Evolutionary conservation across 495 filamentous ascomycete species (phyloP).

Genomic region (Daldinia caldariorum): DNA sequence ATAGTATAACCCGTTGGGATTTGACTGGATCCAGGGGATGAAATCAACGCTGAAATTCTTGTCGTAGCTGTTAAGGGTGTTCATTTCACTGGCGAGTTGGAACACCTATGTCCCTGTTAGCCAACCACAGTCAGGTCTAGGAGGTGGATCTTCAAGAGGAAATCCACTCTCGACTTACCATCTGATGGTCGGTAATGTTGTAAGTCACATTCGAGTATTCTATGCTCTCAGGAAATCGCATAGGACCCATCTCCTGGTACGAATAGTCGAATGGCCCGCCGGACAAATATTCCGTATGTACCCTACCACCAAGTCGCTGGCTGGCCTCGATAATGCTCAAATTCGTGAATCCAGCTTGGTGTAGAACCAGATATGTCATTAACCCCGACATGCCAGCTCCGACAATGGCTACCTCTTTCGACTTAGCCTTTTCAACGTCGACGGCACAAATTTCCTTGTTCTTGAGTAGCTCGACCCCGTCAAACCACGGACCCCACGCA

Average conservation of each 20-base stretch:
- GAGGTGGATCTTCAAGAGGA: constrained; percentile 47
- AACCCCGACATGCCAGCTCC: constrained; percentile 76
- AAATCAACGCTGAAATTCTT: constrained; percentile 69
- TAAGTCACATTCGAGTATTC: constrained; percentile 63
- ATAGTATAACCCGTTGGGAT: constrained; percentile 62
- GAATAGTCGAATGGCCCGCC: constrained; percentile 71
- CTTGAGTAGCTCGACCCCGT: constrained; percentile 70
- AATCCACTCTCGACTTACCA: constrained; percentile 55
- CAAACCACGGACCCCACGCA: constrained; percentile 73
- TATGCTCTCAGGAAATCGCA: constrained; percentile 69
- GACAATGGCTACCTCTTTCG: constrained; percentile 68
- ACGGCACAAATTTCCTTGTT: constrained; percentile 61
- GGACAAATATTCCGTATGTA: constrained; percentile 70
- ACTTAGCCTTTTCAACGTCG: constrained; percentile 64
- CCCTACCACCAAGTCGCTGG: constrained; percentile 59
- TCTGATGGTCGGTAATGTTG: constrained; percentile 65
- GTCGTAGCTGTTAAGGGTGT: constrained; percentile 63
- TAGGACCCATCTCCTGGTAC: constrained; percentile 81
- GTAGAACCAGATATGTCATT: constrained; percentile 60
- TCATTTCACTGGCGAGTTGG: constrained; percentile 68
- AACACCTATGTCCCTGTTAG: constrained; percentile 54
- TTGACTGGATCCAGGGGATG: constrained; percentile 69
- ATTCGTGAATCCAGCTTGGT: constrained; percentile 53
- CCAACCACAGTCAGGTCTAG: constrained; percentile 50
- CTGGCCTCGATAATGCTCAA: constrained; percentile 54